Base-by-base conservation (phyloP, 2,329 filamentous ascomycete species). In the Apiospora kogelbergensis region DNA sequence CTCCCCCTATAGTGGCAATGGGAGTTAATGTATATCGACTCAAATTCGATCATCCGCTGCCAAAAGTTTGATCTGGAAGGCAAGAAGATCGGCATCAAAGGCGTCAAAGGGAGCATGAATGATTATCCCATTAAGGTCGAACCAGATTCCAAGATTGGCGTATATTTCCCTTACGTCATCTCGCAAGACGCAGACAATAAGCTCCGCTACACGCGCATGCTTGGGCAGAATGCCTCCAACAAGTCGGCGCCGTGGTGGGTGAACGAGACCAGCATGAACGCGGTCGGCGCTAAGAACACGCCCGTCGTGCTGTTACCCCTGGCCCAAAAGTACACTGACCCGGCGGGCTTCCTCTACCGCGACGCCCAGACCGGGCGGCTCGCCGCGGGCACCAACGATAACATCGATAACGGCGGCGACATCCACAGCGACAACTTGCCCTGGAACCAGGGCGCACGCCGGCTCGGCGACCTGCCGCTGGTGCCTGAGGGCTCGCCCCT, bases 351-450 rank as follows among this genome's bases (percentile, higher is more conserved):
- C 37, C 45, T 48, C 69, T 74, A 33, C 69, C 68, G 41, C 37
- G 53, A 60, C 10, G 45, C 17, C 37, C 37, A 26, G 24, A 26
- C 63, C 7, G 69, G 69, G 22, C n/a, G 24, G 6, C 22, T 70
- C 60, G 65, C 74, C 20, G 80, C 81, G 17, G 70, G 75, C 30
- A 71, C 70, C 26, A 80, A 78, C 68, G 83, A 86, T 65, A 84
- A 86, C 60, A 76, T 80, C 3, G 75, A 78, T 1, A 75, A 77
- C 22, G 88, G 85, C 6, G 65, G 44, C 65, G 41, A 64, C 63
- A 64, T 46, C 45, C 17, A 65, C 70, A 26, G 69, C 69, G 30
- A 68, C 68, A 20, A 45, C 72, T 33, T 71, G 70, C 11, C 68
- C 67, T 63, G 68, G 67, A 44, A 71, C 44, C 42, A 46, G 44